phyloP scores from a whole-genome alignment of 108 stramenopile species.

The Nitzschia putrida region DNA sequence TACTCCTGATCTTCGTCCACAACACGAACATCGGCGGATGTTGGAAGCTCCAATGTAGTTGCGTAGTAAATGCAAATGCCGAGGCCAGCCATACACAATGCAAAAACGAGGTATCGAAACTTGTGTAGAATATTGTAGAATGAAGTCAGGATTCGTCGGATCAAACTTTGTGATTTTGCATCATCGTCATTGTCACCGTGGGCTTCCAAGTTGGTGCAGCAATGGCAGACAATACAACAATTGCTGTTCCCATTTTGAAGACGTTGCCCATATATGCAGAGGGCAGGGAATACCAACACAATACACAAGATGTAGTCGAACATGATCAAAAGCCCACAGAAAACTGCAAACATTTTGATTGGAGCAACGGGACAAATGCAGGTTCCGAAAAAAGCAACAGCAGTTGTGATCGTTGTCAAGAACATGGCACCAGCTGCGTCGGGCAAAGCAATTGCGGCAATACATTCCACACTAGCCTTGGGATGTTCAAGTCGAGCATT shows the following conservation, averaged over 20 bases:
- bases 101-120: conserved; percentile 41
- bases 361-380: conserved; percentile 56
- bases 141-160: conserved; percentile 34
- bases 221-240: conserved; percentile 15
- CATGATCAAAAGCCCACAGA: conserved; percentile 60
- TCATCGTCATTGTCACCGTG: conserved; percentile 19
- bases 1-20: conserved; percentile 22
- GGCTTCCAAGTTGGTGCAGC: conserved; percentile 14
- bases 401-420: conserved; percentile 53
- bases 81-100: conserved; percentile 20
- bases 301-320: conserved; percentile 57
- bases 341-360: conserved; percentile 52
- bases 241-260: conserved; percentile 1
- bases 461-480: conserved; percentile 33
- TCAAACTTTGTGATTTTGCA: conserved; percentile 28
- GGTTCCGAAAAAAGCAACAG: conserved; percentile 63
- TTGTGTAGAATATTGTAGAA: conserved; percentile 44
- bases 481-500: conserved; percentile 43
- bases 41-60: conserved; percentile 39
- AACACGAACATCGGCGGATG: conserved; percentile 41
- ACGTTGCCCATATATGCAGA: conserved; percentile 54
- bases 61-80: conserved; percentile 33
- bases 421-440: conserved; percentile 62
- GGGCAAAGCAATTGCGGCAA: conserved; percentile 55
- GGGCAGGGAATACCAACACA: conserved; percentile 53